Evolutionary conservation across 179 eudicot species (phyloP).

Genomic region (Actinidia polygama): DNA sequence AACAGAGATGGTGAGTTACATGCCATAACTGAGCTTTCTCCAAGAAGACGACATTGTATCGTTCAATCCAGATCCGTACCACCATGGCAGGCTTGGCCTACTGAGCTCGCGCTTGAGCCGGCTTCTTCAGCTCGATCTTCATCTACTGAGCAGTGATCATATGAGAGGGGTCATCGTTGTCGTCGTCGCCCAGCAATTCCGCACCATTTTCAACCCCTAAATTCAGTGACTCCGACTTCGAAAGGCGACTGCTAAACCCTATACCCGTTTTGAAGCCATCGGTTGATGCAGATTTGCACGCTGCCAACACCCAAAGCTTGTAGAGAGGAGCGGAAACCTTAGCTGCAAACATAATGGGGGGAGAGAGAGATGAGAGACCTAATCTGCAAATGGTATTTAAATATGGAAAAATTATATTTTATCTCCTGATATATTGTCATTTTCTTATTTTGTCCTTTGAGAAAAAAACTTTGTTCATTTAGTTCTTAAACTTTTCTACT

Average conservation of each 20-base stretch:
- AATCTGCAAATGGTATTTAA: too few relatives aligned
- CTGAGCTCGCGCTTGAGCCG: conserved; percentile 35
- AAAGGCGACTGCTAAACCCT: conserved; percentile 24
- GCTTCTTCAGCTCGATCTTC: conserved; percentile 46
- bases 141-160: conserved; percentile 56
- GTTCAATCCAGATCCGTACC: too few relatives aligned
- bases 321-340: conserved; percentile 37
- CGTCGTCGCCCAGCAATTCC: conserved; percentile 77
- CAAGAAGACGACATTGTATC: too few relatives aligned
- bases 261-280: conserved; percentile 24
- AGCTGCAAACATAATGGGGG: conserved; percentile 37
- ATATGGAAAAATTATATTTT: too few relatives aligned
- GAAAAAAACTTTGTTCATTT: too few relatives aligned
- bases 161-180: conserved; percentile 52
- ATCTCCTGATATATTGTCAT: too few relatives aligned
- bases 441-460: too few relatives aligned
- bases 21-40: too few relatives aligned
- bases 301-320: background rate
- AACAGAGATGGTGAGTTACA: too few relatives aligned
- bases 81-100: too few relatives aligned
- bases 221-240: background rate
- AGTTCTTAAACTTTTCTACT: too few relatives aligned
- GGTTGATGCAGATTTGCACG: background rate
- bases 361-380: conserved; percentile 18
- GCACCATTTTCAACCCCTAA: conserved; percentile 52